Evolutionary conservation across 2,329 filamentous ascomycete genomes (phyloP).

Genomic region (Diaporthe sp.): DNA sequence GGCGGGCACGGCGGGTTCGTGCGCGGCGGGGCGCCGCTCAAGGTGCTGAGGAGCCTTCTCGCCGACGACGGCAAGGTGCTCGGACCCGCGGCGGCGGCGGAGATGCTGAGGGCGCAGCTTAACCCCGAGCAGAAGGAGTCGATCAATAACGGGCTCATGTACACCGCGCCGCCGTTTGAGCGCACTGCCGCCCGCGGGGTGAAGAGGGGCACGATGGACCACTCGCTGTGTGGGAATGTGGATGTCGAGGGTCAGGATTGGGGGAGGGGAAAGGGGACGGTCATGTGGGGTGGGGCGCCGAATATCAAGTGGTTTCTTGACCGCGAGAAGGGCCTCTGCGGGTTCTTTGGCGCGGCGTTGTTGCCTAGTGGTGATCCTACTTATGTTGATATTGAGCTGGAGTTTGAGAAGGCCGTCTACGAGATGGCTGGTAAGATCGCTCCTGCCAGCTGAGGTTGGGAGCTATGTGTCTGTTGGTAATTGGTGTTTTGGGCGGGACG

Average conservation of each 20-base stretch:
- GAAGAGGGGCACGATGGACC: slow-evolving; percentile 47
- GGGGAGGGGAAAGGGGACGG: slow-evolving; percentile 57
- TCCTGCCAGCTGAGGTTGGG: neutral
- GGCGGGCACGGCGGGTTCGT: slow-evolving; percentile 60
- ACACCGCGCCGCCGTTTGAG: slow-evolving; percentile 49
- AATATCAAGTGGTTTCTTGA: slow-evolving; percentile 63
- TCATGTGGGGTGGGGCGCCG: slow-evolving; percentile 61
- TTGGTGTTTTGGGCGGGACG: neutral
- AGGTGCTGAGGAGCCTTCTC: slow-evolving; percentile 60
- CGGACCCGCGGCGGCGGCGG: slow-evolving; percentile 53
- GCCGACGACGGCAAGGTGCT: slow-evolving; percentile 63
- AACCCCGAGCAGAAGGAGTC: slow-evolving; percentile 43
- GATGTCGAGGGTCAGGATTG: slow-evolving; percentile 55
- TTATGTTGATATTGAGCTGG: slow-evolving; percentile 27
- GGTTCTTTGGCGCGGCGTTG: slow-evolving; percentile 44
- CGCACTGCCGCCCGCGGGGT: slow-evolving; percentile 42
- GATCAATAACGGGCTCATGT: slow-evolving; percentile 47
- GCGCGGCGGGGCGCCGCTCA: slow-evolving; percentile 54
- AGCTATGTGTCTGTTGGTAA: neutral
- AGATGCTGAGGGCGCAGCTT: slow-evolving; percentile 63
- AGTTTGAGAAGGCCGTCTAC: slow-evolving; percentile 35
- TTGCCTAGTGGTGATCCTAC: slow-evolving; percentile 33
- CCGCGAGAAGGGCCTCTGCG: slow-evolving; percentile 59
- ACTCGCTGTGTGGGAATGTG: slow-evolving; percentile 57
- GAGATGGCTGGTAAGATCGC: slow-evolving; percentile 25